Evolutionary conservation across 257 asterid genomes (phyloP), one percentile per base, ranked within the genome.

Genomic region (Cinchona pubescens): DNA sequence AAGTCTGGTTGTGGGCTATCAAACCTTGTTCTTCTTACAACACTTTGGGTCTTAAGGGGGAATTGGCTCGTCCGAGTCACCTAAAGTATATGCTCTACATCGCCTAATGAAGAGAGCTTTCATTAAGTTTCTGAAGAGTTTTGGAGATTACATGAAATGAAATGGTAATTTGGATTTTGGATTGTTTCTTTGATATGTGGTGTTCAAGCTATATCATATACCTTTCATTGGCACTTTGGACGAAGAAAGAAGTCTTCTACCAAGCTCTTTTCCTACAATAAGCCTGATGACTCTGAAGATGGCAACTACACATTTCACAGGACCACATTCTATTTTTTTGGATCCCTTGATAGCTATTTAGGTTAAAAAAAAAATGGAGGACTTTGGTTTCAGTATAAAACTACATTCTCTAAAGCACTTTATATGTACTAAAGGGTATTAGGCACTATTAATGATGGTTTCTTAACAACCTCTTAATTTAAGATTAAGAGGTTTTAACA

Each of bases 251-350:
- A 92, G 90, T 76, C 73, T 82, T 46, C 77, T 80, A 10, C 92
- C 96, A 3, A 92, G 86, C 89, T 92, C 96, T 81, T 73, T 89
- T 37, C 98, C 98, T 14, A 92, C 96, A 15, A 92, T n/a, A n/a
- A n/a, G 86, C n/a, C 98, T 97, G 0, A 93, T 86, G 55, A 84
- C 94, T 63, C 98, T 97, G 68, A 89, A 92, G 75, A 92, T 88
- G 75, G 85, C 91, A 4, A 96, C 98, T 15, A 86, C 91, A 60
- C 58, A 65, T 48, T 53, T 71, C 1, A 12, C 62, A 71, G 67
- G 29, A 3, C 29, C 55, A 8, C 29, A 61, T 73, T 60, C 82
- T 67, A 21, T 48, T 11, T 58, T 62, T 62, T 78, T 76, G 66
- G 75, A 61, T 12, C 48, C 73, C 59, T 74, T 72, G 40, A 77